A percentile compares a stretch with the other conserved stretches of the same genome.
Evolutionary conservation across 129 eudicot genomes (phyloP).

Genomic region (Flaveria bidentis): DNA sequence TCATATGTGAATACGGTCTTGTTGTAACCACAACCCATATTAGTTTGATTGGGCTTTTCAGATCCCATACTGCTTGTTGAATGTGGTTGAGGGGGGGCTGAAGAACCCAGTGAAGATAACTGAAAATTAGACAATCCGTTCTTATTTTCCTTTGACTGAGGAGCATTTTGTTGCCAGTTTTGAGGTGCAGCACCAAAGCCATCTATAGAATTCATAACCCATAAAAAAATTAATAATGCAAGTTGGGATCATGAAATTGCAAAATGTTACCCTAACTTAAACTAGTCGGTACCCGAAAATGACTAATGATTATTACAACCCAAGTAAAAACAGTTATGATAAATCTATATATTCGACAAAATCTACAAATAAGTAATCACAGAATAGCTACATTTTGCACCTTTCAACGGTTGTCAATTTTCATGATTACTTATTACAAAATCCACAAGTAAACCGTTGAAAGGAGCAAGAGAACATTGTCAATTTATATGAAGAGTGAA

Average conservation of each 20-base stretch:
- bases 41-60: conserved; percentile 38
- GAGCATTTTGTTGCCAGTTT: conserved; percentile 40
- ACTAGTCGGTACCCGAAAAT: not conserved
- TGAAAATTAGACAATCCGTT: conserved; percentile 33
- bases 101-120: conserved; percentile 27
- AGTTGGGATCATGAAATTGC: not conserved
- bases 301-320: too few relatives aligned
- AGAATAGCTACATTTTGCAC: too few relatives aligned
- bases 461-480: too few relatives aligned
- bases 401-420: too few relatives aligned
- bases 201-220: conserved; percentile 34
- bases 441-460: too few relatives aligned
- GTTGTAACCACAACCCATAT: conserved; percentile 29
- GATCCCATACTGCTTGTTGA: conserved; percentile 47
- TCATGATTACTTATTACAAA: too few relatives aligned
- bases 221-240: conserved; percentile 1
- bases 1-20: conserved; percentile 62
- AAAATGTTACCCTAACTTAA: not conserved
- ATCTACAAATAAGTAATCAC: not conserved
- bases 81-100: conserved; percentile 41
- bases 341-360: not conserved
- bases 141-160: conserved; percentile 35
- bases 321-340: not conserved
- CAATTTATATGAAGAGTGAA: not conserved
- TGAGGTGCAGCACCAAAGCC: conserved; percentile 43